phyloP scores from a whole-genome alignment of 805 yeast genomes.

The Candida nanaspora region DNA sequence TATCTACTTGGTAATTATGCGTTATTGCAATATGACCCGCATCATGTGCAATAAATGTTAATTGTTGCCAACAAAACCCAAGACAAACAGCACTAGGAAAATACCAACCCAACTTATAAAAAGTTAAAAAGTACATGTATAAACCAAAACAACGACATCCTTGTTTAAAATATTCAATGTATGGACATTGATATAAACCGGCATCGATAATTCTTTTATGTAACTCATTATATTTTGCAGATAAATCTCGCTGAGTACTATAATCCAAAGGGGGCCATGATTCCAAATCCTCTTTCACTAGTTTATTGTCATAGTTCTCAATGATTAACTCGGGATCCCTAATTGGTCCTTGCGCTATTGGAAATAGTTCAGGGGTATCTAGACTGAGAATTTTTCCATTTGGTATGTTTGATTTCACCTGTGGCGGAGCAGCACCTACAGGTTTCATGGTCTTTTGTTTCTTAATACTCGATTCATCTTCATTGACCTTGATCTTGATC shows the following conservation, averaged over 20 bases:
- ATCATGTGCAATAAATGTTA: conserved; percentile 83
- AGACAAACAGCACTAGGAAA: conserved; percentile 53
- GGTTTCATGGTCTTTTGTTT: conserved; percentile 3
- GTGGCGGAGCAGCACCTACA: conserved; percentile 22
- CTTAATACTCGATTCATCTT: no score
- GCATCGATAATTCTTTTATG: conserved; percentile 46
- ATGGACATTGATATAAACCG: conserved; percentile 68
- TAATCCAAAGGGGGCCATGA: conserved; percentile 60
- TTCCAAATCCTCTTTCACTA: conserved; percentile 48
- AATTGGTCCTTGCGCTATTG: conserved; percentile 26
- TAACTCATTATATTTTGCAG: conserved; percentile 51
- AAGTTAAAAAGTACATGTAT: conserved; percentile 40
- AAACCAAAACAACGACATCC: conserved; percentile 50
- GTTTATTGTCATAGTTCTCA: conserved; percentile 49
- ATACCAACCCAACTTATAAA: conserved; percentile 39
- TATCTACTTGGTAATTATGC: conserved; percentile 72
- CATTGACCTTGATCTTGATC: conserved; percentile 1
- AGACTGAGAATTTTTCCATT: conserved; percentile 36
- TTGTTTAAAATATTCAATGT: conserved; percentile 68
- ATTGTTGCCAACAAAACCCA: conserved; percentile 85
- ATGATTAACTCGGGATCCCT: conserved; percentile 50
- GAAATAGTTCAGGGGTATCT: conserved; percentile 30
- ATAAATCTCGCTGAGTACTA: conserved; percentile 52
- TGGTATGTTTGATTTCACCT: conserved; percentile 45
- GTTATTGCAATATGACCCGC: conserved; percentile 84